Evolutionary conservation across 2,329 filamentous ascomycete genomes (phyloP).

Genomic region (Aspergillus fructus): DNA sequence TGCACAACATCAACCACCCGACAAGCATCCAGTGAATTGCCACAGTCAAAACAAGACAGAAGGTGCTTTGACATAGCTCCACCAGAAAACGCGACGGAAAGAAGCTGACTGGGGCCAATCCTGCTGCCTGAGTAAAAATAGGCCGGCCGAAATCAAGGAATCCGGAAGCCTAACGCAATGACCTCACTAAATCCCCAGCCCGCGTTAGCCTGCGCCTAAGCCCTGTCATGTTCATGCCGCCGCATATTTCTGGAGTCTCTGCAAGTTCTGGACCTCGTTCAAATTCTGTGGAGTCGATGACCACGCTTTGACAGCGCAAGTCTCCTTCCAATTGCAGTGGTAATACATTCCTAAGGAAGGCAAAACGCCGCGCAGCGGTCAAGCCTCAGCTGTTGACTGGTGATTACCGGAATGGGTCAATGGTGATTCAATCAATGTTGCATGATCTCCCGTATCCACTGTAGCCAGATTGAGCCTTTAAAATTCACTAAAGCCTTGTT

Average conservation of each 20-base stretch:
- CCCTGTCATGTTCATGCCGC: not conserved
- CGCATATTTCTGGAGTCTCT: too few species aligned
- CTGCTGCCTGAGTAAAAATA: constrained; percentile 10
- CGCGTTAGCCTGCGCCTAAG: constrained; percentile 4
- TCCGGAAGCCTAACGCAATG: not conserved
- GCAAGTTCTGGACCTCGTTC: too few species aligned
- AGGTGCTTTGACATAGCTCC: not conserved
- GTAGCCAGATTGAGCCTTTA: not conserved
- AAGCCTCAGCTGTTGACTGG: too few species aligned
- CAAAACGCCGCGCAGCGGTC: too few species aligned
- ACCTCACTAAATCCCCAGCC: not conserved
- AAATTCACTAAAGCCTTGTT: not conserved
- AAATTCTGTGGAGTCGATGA: too few species aligned
- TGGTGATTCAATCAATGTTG: too few species aligned
- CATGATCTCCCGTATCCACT: too few species aligned
- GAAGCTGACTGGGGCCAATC: not conserved
- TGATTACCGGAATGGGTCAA: too few species aligned
- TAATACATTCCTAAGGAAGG: too few species aligned
- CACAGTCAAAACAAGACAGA: not conserved
- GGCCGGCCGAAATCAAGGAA: constrained; percentile 3
- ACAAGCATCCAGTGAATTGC: not conserved
- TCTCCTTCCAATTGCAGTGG: too few species aligned
- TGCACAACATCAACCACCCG: not conserved
- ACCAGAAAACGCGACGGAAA: not conserved
- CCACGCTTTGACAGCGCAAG: too few species aligned